Base-by-base conservation (phyloP, 495 filamentous ascomycete genomes). In the Penicillium antarcticum region DNA sequence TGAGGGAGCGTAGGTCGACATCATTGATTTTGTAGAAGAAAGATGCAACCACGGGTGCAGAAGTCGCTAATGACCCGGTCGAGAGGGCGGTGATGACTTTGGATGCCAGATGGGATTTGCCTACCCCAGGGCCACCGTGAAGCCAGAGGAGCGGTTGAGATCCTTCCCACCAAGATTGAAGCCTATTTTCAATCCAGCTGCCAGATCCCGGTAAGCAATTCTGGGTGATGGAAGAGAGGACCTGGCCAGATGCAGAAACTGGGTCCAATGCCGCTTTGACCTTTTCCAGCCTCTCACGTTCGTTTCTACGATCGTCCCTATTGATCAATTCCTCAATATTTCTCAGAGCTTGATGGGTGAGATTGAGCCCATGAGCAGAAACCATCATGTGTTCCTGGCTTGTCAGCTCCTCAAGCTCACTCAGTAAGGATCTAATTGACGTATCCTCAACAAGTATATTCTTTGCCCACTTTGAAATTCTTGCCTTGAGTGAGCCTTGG, bases 21-120 rank as follows among this genome's bases (percentile, higher is more conserved):
- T 66, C 55, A 33, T 70, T 55, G 39, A 60, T 62, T 36, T 53
- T 63, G 60, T 58, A 62, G 56, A 59, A 66, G 49, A 69, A 69
- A 26, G 57, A 68, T 4, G 53, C 66, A 14, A 67, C 52, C 9
- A 53, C 40, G 43, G 42, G 23, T 24, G 5, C 43, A 24, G 39
- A 11, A n/a, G n/a, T n/a, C n/a, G n/a, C n/a, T n/a, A n/a, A n/a
- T 18, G 41, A 39, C 26, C 16, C 23, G 29, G 31, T 59, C 16
- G 42, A 29, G 12, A 48, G 41, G 12, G 34, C 47, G 1, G 4
- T 45, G 18, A 70, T 62, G 13, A 68, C 57, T 42, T 60, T 61
- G 5, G 65, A 51, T 14, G 65, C 61, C 1, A 70, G 45, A 56
- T 59, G 64, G 0, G 67, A 67, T 42, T 70, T 70, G 9, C 67